A percentile compares a stretch with the other conserved stretches of the same genome.
Evolutionary conservation across 2,329 filamentous ascomycete species (phyloP).

Genomic region (Cercospora berteroae): DNA sequence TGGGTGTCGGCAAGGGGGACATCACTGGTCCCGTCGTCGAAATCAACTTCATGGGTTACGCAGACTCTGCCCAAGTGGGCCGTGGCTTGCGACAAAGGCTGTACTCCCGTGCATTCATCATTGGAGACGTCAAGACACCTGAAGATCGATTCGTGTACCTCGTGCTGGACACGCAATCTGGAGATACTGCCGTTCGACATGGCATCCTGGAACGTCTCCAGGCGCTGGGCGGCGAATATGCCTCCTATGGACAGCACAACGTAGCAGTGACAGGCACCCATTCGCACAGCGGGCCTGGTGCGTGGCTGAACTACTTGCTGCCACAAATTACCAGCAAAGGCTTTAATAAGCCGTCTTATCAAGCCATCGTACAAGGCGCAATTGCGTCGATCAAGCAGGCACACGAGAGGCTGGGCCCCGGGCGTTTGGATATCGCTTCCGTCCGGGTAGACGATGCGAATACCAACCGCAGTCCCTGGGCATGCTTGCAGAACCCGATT

Average conservation of each 20-base stretch:
- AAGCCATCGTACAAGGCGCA: conserved; percentile 83
- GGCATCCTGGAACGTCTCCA: conserved; percentile 78
- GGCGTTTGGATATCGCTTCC: conserved; percentile 67
- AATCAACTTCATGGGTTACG: conserved; percentile 89
- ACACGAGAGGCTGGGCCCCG: conserved; percentile 68
- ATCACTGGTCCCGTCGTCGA: conserved; percentile 83
- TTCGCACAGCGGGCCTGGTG: conserved; percentile 85
- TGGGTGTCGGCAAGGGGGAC: conserved; percentile 70
- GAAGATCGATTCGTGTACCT: conserved; percentile 79
- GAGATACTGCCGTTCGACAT: conserved; percentile 82
- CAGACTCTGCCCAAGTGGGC: conserved; percentile 77
- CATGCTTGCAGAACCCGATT: conserved; percentile 82
- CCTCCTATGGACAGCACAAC: conserved; percentile 74
- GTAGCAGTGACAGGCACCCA: conserved; percentile 90
- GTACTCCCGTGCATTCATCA: conserved; percentile 85
- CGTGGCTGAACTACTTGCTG: conserved; percentile 90
- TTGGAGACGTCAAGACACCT: conserved; percentile 65
- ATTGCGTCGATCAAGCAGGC: conserved; percentile 78
- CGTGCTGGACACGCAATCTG: conserved; percentile 81
- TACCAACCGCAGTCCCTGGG: conserved; percentile 83
- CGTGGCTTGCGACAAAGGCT: conserved; percentile 82
- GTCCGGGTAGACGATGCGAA: conserved; percentile 72
- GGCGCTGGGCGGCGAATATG: conserved; percentile 68
- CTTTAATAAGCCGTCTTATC: conserved; percentile 82
- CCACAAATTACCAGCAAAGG: conserved; percentile 87